These are phyloP conservation scores for Rhizopus delemar DNA, from an alignment of 371 early-diverging fungal genomes.

Conservation along the genomic window DNA sequence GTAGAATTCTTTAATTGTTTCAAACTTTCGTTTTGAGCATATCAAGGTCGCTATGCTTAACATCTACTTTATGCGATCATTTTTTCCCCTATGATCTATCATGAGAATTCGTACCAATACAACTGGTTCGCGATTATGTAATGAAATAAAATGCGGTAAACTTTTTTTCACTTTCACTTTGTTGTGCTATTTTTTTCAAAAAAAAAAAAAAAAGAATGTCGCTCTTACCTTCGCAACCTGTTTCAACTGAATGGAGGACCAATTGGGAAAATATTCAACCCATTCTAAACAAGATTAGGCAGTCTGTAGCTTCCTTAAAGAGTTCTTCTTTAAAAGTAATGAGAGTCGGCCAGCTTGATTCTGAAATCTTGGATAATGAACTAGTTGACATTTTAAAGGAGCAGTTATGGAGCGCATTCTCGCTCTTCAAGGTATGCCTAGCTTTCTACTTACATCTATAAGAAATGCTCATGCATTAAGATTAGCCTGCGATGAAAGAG, in stretches of 20 bases:
- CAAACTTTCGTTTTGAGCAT: no score
- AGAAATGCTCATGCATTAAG: neutral
- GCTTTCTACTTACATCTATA: neutral
- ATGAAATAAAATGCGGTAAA: neutral
- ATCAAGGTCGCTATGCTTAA: no score
- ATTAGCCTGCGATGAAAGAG: slow-evolving; percentile 59
- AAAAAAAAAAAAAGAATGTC: slow-evolving; percentile 14
- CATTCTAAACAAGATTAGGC: slow-evolving; percentile 50
- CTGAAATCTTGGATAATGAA: slow-evolving; percentile 81
- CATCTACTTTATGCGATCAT: no score
- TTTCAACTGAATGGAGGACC: slow-evolving; percentile 52
- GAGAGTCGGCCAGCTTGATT: slow-evolving; percentile 87
- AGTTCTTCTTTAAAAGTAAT: slow-evolving; percentile 66
- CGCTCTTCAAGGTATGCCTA: slow-evolving; percentile 58
- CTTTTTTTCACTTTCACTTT: neutral
- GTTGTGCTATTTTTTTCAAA: neutral
- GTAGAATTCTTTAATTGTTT: no score
- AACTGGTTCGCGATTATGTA: no score
- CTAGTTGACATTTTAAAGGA: slow-evolving; percentile 75
- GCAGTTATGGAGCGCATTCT: slow-evolving; percentile 67
- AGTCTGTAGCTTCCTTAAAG: slow-evolving; percentile 55
- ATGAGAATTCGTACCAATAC: no score
- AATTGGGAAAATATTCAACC: slow-evolving; percentile 63
- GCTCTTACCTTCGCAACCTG: slow-evolving; percentile 41
- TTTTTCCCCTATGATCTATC: no score